Conservation (phyloP, 23 red algal genomes). For the Agarophyton chilense region DNA sequence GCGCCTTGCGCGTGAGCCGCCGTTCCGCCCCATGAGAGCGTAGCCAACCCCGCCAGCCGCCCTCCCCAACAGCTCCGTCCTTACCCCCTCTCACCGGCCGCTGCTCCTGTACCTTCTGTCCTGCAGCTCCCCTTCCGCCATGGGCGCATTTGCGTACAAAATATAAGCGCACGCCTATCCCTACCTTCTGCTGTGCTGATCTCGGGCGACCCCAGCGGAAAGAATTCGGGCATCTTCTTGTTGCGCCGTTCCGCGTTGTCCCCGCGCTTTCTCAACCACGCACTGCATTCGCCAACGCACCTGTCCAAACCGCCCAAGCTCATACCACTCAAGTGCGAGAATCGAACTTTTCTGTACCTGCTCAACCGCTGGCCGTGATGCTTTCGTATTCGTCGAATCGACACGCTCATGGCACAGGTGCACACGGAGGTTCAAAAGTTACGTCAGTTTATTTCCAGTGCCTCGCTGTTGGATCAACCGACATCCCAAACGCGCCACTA, state of each 20-base stretch:
- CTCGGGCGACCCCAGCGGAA: not conserved
- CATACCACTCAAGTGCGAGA: slow-evolving; percentile 3
- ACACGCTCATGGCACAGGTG: not conserved
- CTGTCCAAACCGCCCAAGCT: not conserved
- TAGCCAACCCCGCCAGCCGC: too few relatives aligned
- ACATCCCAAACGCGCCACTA: not conserved
- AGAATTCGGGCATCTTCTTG: slow-evolving; percentile 3
- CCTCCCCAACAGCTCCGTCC: too few relatives aligned
- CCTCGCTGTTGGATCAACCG: slow-evolving; percentile 3
- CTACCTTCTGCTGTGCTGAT: too few relatives aligned
- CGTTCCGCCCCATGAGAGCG: too few relatives aligned
- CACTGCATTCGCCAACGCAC: not conserved
- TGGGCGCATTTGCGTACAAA: too few relatives aligned
- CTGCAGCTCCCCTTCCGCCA: too few relatives aligned
- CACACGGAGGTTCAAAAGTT: not conserved
- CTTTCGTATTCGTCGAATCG: not conserved
- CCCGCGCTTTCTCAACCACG: not conserved
- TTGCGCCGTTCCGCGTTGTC: not conserved
- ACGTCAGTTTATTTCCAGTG: not conserved
- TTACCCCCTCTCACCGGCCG: too few relatives aligned
- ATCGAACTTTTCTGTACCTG: not conserved
- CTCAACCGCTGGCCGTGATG: slow-evolving; percentile 1
- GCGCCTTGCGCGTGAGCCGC: too few relatives aligned
- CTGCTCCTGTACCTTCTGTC: too few relatives aligned
- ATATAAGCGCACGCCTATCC: too few relatives aligned